Base-by-base conservation (phyloP, 2,329 filamentous ascomycete species). In the Xylariaceae sp. region DNA sequence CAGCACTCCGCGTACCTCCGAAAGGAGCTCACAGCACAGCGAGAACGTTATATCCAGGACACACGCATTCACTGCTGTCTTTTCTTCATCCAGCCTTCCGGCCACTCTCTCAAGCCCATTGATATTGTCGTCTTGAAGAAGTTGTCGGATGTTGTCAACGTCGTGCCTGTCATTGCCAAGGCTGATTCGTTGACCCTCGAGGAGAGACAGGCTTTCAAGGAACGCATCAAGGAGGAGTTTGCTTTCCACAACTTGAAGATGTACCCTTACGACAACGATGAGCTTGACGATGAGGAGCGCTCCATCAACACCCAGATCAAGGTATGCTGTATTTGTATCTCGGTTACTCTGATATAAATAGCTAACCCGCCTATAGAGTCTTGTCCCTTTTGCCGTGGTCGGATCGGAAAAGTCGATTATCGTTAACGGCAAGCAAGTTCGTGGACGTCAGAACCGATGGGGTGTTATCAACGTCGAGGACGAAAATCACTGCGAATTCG, bases 91-190 rank as follows among this genome's bases (percentile, higher is more conserved):
- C 91, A 96, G 76, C 94, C 94, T 39, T 96, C 92, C 12, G 94
- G 94, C 57, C 94, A 99, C 80, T 94, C 92, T 41, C 84, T 99
- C 65, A 99, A 99, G 84, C 94, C 94, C 57, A 97, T 99, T 70
- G 94, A 99, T 74, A 99, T 99, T 72, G 94, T 99, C 64, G 94
- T 99, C 57, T 80, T 99, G 74, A 99, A 99, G 88, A 99, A 99
- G 83, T 84, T 99, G 63, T 96, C 91, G 56, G 94, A 99, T 76
- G 95, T 97, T 49, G 94, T 99, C 79, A 99, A 99, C 65, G 94
- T 99, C 49, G 94, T 99, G 43, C 94, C 94, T 55, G 92, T 99
- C 69, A 97, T 99, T 72, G 94, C 94, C 74, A 99, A 99, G 83
- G 88, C 94, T 56, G 94, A 99, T 73, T 94, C 91, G 51, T 79